phyloP scores from a whole-genome alignment of 768 basidiomycete species.

The Clitopilus hobsonii region DNA sequence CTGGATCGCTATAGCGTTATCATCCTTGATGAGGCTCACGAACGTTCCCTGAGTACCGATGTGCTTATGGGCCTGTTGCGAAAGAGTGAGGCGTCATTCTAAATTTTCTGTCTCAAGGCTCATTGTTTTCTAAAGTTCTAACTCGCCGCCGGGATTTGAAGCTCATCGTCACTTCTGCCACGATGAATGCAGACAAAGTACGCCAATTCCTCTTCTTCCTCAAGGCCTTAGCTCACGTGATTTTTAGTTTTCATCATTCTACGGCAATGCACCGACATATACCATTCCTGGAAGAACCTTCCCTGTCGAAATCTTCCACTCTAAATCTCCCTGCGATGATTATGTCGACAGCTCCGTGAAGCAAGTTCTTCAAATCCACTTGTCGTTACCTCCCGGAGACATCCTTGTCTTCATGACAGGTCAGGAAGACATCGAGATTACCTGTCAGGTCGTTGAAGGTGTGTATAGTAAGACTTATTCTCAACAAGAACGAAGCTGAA shows the following conservation, averaged over 20 bases:
- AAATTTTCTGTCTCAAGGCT: not conserved
- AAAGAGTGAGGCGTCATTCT: constrained; percentile 74
- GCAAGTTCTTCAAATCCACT: constrained; percentile 94
- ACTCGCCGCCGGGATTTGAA: constrained; percentile 90
- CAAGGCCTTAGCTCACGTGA: not conserved
- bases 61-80: constrained; percentile 94
- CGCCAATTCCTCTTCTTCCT: constrained; percentile 7
- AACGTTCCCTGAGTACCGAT: constrained; percentile 95
- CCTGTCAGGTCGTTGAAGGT: constrained; percentile 93
- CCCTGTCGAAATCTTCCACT: constrained; percentile 94
- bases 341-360: constrained; percentile 98
- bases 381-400: constrained; percentile 90
- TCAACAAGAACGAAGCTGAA: not conserved
- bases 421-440: constrained; percentile 98
- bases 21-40: constrained; percentile 98
- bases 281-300: constrained; percentile 93
- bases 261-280: constrained; percentile 91
- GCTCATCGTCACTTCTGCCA: constrained; percentile 96
- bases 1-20: constrained; percentile 95
- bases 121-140: constrained; percentile 45
- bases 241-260: constrained; percentile 88
- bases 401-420: constrained; percentile 99
- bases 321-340: constrained; percentile 98
- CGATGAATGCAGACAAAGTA: constrained; percentile 99
- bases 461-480: constrained; percentile 5